These are phyloP conservation scores for Trichoderma cornu-damae DNA, from an alignment of 2,329 filamentous ascomycete species.

Conservation along the genomic window DNA sequence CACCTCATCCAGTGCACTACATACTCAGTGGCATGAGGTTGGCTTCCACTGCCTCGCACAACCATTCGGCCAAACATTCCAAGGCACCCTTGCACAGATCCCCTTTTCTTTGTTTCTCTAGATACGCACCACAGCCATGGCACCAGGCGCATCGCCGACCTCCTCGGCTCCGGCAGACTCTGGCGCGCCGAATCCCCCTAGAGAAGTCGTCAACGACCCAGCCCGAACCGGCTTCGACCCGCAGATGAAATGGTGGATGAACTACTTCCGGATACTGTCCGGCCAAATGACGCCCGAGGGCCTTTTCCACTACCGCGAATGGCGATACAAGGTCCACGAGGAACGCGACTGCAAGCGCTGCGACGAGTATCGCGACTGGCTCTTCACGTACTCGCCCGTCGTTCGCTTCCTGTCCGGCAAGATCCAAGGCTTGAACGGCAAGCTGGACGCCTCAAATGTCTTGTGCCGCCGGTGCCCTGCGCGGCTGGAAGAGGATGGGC, in stretches of 20 bases:
- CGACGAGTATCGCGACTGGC: conserved; percentile 76
- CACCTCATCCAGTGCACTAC: neutral
- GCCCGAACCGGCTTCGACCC: conserved; percentile 60
- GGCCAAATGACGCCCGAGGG: conserved; percentile 66
- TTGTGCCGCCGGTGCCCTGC: conserved; percentile 73
- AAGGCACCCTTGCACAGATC: neutral
- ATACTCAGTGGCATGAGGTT: neutral
- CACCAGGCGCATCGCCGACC: conserved; percentile 17
- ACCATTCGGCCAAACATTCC: neutral
- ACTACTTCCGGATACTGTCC: conserved; percentile 77
- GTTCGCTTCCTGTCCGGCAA: conserved; percentile 83
- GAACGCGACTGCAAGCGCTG: conserved; percentile 72
- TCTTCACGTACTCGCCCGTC: conserved; percentile 77
- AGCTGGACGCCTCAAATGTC: conserved; percentile 69
- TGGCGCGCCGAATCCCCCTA: conserved; percentile 19
- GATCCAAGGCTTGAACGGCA: conserved; percentile 71
- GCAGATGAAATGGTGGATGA: conserved; percentile 63
- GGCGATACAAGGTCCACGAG: conserved; percentile 70
- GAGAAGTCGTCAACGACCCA: conserved; percentile 53
- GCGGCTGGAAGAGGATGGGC: conserved; percentile 50
- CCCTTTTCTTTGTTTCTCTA: neutral
- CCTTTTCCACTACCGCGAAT: conserved; percentile 69
- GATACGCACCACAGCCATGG: conserved; percentile 14
- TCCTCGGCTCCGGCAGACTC: conserved; percentile 20
- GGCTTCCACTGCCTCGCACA: neutral